Conservation (phyloP, 2,329 filamentous ascomycete species). For the Leptographium wingfieldii region DNA sequence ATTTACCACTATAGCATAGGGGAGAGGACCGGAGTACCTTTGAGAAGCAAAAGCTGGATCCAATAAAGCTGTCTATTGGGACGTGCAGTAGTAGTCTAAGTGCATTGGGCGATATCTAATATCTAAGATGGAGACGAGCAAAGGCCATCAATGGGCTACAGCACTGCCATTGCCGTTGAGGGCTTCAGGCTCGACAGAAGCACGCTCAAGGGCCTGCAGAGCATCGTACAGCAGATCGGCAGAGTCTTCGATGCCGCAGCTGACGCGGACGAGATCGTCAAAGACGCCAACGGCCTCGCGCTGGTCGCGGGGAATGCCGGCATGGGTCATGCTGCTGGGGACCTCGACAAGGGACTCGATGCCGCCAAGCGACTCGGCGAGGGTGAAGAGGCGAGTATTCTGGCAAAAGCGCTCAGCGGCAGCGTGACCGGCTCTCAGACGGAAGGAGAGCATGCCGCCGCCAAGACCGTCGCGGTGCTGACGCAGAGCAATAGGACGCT, state of each 20-base stretch:
- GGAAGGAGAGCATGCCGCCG: constrained; percentile 95
- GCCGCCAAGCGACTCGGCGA: constrained; percentile 80
- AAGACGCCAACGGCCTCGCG: constrained; percentile 87
- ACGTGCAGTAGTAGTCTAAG: no score
- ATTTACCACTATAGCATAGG: no score
- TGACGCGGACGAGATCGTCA: constrained; percentile 85
- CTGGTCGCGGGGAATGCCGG: constrained; percentile 82
- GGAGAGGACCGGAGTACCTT: no score
- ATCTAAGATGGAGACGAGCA: no score
- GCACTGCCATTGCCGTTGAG: background rate
- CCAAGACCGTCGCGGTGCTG: constrained; percentile 93
- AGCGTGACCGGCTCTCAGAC: constrained; percentile 71
- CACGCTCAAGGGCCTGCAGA: constrained; percentile 64
- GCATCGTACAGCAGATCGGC: constrained; percentile 76
- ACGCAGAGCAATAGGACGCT: constrained; percentile 70
- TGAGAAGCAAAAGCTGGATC: no score
- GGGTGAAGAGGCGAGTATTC: constrained; percentile 75
- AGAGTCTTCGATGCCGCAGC: constrained; percentile 87
- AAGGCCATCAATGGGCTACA: no score
- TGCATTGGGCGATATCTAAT: no score
- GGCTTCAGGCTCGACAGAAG: constrained; percentile 30
- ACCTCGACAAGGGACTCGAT: constrained; percentile 89
- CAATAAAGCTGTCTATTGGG: no score
- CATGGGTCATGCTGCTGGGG: constrained; percentile 92
- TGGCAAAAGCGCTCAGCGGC: constrained; percentile 92